These are phyloP conservation scores for Isoetes taiwanensis DNA, from an alignment of 75 land plant genomes.

Conservation along the genomic window DNA sequence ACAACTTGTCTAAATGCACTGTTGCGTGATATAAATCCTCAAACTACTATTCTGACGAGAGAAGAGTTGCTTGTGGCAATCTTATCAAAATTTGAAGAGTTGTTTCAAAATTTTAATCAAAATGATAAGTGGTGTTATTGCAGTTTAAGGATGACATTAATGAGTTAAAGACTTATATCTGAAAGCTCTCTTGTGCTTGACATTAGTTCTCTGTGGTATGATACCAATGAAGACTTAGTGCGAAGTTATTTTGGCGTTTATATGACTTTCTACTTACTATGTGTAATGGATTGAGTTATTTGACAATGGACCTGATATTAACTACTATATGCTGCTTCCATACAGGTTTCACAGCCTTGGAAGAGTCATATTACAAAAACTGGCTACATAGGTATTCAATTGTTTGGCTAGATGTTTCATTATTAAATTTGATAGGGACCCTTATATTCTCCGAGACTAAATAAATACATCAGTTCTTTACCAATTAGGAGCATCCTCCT, in stretches of 20 bases:
- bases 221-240: background rate
- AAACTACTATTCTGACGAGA: conserved; percentile 20
- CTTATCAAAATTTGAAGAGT: conserved; percentile 60
- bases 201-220: background rate
- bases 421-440: too few relatives aligned
- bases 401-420: too few relatives aligned
- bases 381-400: conserved; percentile 76
- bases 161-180: background rate
- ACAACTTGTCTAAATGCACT: conserved; percentile 70
- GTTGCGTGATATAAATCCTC: conserved; percentile 22
- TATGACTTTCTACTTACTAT: background rate
- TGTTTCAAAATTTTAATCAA: conserved; percentile 43
- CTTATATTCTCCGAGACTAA: too few relatives aligned
- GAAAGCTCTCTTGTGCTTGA: background rate
- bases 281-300: background rate
- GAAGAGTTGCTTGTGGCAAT: conserved; percentile 65
- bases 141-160: background rate
- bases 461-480: too few relatives aligned
- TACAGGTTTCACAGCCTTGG: conserved; percentile 70
- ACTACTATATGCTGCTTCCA: background rate
- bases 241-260: background rate
- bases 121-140: conserved; percentile 24
- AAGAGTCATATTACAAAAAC: conserved; percentile 54
- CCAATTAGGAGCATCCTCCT: too few relatives aligned
- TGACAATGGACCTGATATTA: background rate